Evolutionary conservation across 2,329 filamentous ascomycete species (phyloP).

Genomic region (Tolypocladium pustulatum): DNA sequence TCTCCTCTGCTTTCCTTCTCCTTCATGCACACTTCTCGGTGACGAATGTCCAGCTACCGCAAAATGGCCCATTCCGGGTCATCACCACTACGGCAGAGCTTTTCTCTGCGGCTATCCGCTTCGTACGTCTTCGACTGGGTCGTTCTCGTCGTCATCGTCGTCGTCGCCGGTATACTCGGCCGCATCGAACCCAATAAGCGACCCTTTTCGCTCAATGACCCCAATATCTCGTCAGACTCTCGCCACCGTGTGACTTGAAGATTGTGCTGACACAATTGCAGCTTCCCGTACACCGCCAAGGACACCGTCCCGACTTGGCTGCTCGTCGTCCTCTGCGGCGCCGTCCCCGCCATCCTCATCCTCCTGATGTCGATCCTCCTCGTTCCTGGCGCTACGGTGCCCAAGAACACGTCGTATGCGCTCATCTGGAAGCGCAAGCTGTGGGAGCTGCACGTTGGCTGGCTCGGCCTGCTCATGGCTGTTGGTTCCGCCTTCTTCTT

Average conservation of each 20-base stretch:
- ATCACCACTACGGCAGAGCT: conserved; percentile 10
- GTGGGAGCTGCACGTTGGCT: conserved; percentile 83
- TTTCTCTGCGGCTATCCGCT: conserved; percentile 31
- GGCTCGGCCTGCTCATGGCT: conserved; percentile 69
- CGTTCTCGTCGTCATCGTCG: conserved; percentile 48
- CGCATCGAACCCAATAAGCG: conserved; percentile 53
- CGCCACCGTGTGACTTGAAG: not conserved
- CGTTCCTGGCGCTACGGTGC: conserved; percentile 61
- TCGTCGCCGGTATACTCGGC: conserved; percentile 48
- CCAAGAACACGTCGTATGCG: conserved; percentile 48
- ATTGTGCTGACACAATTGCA: conserved; percentile 14
- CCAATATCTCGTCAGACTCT: conserved; percentile 56
- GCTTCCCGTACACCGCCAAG: conserved; percentile 57
- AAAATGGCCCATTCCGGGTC: conserved; percentile 15
- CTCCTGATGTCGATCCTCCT: conserved; percentile 56
- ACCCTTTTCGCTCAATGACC: conserved; percentile 61
- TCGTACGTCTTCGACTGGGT: conserved; percentile 71
- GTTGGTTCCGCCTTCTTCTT: conserved; percentile 66
- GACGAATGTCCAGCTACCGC: conserved; percentile 16
- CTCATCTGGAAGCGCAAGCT: conserved; percentile 71
- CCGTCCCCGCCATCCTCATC: conserved; percentile 58
- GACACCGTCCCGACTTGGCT: conserved; percentile 63
- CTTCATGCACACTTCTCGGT: not conserved
- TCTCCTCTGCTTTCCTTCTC: not conserved
- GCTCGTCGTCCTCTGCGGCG: conserved; percentile 51